phyloP scores from a whole-genome alignment of 108 stramenopile species.

The Cyclostephanos tholiformis region DNA sequence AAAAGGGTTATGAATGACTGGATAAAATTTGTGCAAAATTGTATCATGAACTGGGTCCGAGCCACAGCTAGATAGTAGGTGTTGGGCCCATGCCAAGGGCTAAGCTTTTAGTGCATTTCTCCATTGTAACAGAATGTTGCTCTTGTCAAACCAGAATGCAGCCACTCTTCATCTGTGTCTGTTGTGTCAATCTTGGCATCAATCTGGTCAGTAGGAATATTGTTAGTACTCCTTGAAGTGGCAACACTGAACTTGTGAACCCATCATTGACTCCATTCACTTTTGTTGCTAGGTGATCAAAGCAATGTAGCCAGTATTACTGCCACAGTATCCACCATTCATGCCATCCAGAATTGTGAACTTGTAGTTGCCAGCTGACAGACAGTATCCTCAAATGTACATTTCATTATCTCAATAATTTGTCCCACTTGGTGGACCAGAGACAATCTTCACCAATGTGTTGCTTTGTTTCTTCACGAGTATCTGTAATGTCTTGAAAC shows the following conservation, averaged over 20 bases:
- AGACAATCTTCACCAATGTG: neutral
- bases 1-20: neutral
- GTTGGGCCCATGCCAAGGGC: slow-evolving; percentile 14
- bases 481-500: slow-evolving; percentile 29
- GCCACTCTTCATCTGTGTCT: slow-evolving; percentile 18
- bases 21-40: neutral
- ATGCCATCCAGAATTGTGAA: slow-evolving; percentile 38
- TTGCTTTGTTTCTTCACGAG: slow-evolving; percentile 5
- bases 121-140: slow-evolving; percentile 32
- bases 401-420: slow-evolving; percentile 15
- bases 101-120: slow-evolving; percentile 6
- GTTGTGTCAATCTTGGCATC: slow-evolving; percentile 7
- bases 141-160: slow-evolving; percentile 19
- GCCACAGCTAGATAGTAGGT: neutral
- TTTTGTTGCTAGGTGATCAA: slow-evolving; percentile 14
- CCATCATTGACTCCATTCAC: slow-evolving; percentile 20
- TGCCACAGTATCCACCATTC: slow-evolving; percentile 20
- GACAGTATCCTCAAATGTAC: slow-evolving; percentile 29
- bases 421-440: slow-evolving; percentile 27
- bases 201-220: no score
- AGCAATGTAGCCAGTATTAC: slow-evolving; percentile 20
- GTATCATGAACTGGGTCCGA: slow-evolving; percentile 3
- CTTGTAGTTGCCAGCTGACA: slow-evolving; percentile 16
- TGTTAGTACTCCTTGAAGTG: neutral
- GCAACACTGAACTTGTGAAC: slow-evolving; percentile 17